Conservation (phyloP, 164 flowering plant species). For the Liriodendron chinense region DNA sequence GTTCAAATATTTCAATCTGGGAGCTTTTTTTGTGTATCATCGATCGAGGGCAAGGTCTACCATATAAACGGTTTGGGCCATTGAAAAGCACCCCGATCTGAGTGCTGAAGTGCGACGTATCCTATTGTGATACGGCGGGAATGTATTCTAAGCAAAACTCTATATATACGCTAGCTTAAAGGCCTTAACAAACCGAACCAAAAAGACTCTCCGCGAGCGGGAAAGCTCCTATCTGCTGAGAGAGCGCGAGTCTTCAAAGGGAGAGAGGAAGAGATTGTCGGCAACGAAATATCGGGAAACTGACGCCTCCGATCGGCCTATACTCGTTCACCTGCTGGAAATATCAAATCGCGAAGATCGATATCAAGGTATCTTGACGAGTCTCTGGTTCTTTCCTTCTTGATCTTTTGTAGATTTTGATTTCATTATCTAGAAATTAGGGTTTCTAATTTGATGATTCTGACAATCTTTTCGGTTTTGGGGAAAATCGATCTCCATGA, state of each 20-base stretch:
- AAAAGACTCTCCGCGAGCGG: background rate
- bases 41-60: too few relatives aligned
- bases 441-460: too few relatives aligned
- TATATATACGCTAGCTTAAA: too few relatives aligned
- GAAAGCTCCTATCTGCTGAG: background rate
- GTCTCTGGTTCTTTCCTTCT: background rate
- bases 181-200: background rate
- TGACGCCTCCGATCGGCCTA: background rate
- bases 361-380: background rate
- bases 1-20: too few relatives aligned
- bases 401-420: background rate
- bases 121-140: too few relatives aligned
- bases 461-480: background rate
- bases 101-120: too few relatives aligned
- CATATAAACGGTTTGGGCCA: too few relatives aligned
- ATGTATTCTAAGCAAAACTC: too few relatives aligned
- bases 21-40: too few relatives aligned
- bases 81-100: too few relatives aligned
- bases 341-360: background rate
- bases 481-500: background rate
- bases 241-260: background rate
- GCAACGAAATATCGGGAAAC: background rate
- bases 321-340: background rate
- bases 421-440: background rate
- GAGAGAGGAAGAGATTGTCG: background rate